These are phyloP conservation scores for Vanrija sp. DNA, from an alignment of 1,284 basidiomycete genomes.

Conservation along the genomic window DNA sequence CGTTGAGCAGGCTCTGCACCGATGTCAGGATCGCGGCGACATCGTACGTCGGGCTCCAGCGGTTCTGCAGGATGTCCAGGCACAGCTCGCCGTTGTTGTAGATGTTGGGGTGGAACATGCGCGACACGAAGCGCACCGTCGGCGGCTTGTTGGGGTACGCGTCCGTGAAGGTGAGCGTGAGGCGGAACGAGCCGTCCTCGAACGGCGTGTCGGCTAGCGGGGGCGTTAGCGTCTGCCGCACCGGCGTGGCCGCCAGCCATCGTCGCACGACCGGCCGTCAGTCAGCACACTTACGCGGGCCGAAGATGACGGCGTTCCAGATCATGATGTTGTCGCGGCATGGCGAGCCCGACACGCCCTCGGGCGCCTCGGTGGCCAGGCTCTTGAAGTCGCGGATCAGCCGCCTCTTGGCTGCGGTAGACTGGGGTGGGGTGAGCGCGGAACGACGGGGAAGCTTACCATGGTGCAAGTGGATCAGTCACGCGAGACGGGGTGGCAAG, in stretches of 20 bases:
- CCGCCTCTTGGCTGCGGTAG: constrained; percentile 80
- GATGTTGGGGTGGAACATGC: constrained; percentile 99
- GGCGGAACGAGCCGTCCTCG: constrained; percentile 97
- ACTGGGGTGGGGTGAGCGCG: constrained; percentile 50
- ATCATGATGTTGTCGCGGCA: constrained; percentile 98
- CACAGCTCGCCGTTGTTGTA: constrained; percentile 98
- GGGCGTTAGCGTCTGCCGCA: neutral
- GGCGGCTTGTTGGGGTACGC: constrained; percentile 98
- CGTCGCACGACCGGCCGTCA: neutral
- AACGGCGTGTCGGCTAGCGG: constrained; percentile 88
- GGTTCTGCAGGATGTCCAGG: constrained; percentile 94
- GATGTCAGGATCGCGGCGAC: constrained; percentile 95
- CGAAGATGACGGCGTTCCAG: constrained; percentile 99
- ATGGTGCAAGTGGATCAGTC: too few relatives aligned
- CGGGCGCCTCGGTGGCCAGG: constrained; percentile 87
- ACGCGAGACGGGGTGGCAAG: too few relatives aligned
- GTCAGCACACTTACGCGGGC: constrained; percentile 65
- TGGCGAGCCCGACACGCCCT: constrained; percentile 93
- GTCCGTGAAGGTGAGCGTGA: constrained; percentile 92
- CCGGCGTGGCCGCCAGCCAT: neutral
- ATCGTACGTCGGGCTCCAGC: constrained; percentile 98
- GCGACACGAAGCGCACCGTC: constrained; percentile 90
- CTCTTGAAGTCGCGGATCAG: constrained; percentile 96
- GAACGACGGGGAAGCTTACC: too few relatives aligned
- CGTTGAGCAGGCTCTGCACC: constrained; percentile 91